These are phyloP conservation scores for Didymella exigua DNA, from an alignment of 2,329 filamentous ascomycete genomes.

Conservation along the genomic window DNA sequence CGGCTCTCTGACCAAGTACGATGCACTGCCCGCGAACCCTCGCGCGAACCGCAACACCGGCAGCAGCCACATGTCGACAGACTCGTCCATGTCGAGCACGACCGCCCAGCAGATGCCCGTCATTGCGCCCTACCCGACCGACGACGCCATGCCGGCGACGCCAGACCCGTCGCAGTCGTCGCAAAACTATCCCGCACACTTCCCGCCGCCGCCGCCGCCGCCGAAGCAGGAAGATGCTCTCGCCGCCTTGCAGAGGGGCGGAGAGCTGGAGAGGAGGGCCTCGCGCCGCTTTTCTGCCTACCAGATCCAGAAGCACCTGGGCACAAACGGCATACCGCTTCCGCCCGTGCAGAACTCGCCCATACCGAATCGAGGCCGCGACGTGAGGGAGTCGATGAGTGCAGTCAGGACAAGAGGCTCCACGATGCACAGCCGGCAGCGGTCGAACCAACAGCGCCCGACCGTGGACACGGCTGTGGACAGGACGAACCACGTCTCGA, in stretches of 20 bases:
- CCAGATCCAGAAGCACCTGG: conserved; percentile 93
- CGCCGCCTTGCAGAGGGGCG: conserved; percentile 86
- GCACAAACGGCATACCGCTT: conserved; percentile 83
- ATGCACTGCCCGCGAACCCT: conserved; percentile 45
- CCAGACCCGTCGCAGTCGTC: conserved; percentile 41
- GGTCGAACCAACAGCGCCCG: conserved; percentile 54
- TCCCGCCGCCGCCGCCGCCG: conserved; percentile 77
- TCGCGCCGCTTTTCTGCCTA: conserved; percentile 95
- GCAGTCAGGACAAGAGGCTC: conserved; percentile 68
- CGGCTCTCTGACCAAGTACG: conserved; percentile 52
- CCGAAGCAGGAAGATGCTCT: conserved; percentile 88
- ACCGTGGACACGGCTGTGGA: conserved; percentile 66
- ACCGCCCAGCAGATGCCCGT: conserved; percentile 78
- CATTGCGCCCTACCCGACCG: conserved; percentile 73
- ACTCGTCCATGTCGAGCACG: conserved; percentile 72
- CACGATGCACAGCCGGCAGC: conserved; percentile 58
- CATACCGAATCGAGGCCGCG: conserved; percentile 82
- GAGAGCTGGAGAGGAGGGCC: conserved; percentile 88
- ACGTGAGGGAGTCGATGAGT: conserved; percentile 83
- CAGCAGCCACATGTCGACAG: conserved; percentile 42
- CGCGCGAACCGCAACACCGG: conserved; percentile 41
- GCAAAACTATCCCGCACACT: conserved; percentile 56
- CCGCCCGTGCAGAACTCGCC: conserved; percentile 78
- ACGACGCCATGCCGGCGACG: conserved; percentile 56
- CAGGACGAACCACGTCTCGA: conserved; percentile 53